These are phyloP conservation scores for Ceratocystis albifundus DNA, from an alignment of 2,329 filamentous ascomycete genomes.

Conservation along the genomic window DNA sequence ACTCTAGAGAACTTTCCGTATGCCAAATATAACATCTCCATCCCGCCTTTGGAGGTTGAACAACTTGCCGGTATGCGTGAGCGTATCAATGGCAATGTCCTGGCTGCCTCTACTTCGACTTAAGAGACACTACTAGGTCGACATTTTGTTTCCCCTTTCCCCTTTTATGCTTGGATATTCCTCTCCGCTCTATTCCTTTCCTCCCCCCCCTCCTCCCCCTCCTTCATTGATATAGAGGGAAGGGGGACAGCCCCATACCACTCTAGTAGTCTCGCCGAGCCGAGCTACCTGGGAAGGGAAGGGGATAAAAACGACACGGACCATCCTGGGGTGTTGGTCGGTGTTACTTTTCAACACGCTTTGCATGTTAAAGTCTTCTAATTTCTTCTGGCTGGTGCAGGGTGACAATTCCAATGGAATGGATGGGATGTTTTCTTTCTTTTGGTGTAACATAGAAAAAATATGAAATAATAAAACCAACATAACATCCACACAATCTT, in stretches of 20 bases:
- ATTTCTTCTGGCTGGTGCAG: no score
- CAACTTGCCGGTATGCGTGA: conserved; percentile 36
- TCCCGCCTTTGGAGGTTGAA: conserved; percentile 35
- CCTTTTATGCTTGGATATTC: background rate
- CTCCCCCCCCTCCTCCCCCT: no score
- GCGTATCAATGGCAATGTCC: conserved; percentile 26
- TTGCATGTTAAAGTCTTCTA: background rate
- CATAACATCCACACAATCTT: background rate
- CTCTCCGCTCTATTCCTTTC: background rate
- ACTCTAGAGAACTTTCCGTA: conserved; percentile 47
- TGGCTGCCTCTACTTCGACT: conserved; percentile 16
- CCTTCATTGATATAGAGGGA: background rate
- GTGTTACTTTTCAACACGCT: background rate
- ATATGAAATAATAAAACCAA: background rate
- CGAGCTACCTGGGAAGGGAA: no score
- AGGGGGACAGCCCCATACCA: background rate
- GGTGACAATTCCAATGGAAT: no score
- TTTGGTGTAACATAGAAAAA: conserved; percentile 11
- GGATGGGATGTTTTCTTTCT: background rate
- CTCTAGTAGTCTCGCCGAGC: background rate
- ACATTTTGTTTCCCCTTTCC: no score
- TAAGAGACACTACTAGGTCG: background rate
- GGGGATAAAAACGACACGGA: no score
- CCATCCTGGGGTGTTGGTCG: background rate
- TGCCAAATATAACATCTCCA: conserved; percentile 46